Evolutionary conservation across 495 filamentous ascomycete species (phyloP), one percentile per base, ranked within the genome.

Genomic region (Tuber borchii): DNA sequence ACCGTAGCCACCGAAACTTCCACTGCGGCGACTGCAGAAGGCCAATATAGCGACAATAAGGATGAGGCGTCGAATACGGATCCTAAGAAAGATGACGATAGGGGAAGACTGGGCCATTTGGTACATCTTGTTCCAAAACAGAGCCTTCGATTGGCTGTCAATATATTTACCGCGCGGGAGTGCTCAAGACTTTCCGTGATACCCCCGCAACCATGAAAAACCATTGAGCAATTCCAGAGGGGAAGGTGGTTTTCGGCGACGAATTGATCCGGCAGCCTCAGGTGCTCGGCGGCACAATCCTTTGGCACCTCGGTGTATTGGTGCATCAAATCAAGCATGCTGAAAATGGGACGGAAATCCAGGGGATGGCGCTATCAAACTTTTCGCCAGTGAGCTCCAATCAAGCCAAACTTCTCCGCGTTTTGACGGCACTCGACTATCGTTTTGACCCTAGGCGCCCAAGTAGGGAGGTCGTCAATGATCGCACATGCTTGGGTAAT

Each of bases 191-290:
- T 2, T 98, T 98, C 88, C 91, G 93, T 80, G 95, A 98, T 81
- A 97, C 96, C 0, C 88, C 98, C 69, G 94, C 96, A 26, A 95
- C 95, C 14, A 98, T 99, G 87, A 97, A 97, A 85, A 97, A 98
- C 81, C 90, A 98, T 45, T 97, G 95, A 45, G 90, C 91, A 69
- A 93, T 99, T 75, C 93, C 94, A 37, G 93, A 91, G 40, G 94
- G 95, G n/a, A 93, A 94, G 81, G 90, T 92, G 77, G 87, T 95
- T 14, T 98, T 99, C 83, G 95, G 95, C 42, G 89, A 90, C 71
- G 96, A 97, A 84, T 88, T 99, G 48, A 91, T 97, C 76, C 86
- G 87, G 17, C 94, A 97, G 83, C 93, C 95, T 73, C 91, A 94
- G 81, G 86, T 87, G 70, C 87, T 99, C 19, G 96, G 92, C 73